These are phyloP conservation scores for Fusarium pseudograminearum DNA, from an alignment of 2,329 filamentous ascomycete genomes.

Conservation along the genomic window DNA sequence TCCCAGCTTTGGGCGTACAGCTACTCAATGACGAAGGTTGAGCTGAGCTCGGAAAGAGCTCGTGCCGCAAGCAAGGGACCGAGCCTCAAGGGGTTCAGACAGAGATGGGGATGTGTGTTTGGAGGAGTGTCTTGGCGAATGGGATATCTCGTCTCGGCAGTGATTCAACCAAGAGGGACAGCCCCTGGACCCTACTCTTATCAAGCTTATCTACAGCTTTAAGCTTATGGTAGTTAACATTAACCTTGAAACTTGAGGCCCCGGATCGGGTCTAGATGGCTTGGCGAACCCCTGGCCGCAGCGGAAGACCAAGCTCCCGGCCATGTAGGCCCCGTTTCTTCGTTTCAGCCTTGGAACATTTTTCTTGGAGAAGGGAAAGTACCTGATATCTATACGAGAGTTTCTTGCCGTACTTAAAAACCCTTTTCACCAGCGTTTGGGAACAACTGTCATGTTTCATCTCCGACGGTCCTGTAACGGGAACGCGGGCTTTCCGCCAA, in stretches of 20 bases:
- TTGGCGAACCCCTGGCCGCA: slow-evolving; percentile 27
- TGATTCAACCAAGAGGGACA: slow-evolving; percentile 10
- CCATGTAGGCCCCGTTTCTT: slow-evolving; percentile 18
- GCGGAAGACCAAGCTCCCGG: slow-evolving; percentile 33
- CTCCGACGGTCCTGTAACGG: slow-evolving; percentile 17
- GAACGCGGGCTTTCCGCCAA: slow-evolving; percentile 6
- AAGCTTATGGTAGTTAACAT: slow-evolving; percentile 30
- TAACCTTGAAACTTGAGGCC: slow-evolving; percentile 18
- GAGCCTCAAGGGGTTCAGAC: slow-evolving; percentile 5
- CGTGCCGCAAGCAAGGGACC: slow-evolving; percentile 5
- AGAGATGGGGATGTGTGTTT: slow-evolving; percentile 8
- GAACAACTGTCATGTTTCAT: slow-evolving; percentile 31
- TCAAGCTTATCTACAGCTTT: slow-evolving; percentile 12
- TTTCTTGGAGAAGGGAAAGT: neutral
- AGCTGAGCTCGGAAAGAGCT: slow-evolving; percentile 14
- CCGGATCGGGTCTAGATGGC: slow-evolving; percentile 3
- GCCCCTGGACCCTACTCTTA: slow-evolving; percentile 3
- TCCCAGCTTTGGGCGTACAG: neutral
- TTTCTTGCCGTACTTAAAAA: neutral
- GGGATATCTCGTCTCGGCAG: slow-evolving; percentile 13
- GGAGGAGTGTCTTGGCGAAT: slow-evolving; percentile 28
- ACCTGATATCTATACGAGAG: slow-evolving; percentile 4
- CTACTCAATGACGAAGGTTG: neutral
- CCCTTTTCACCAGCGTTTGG: slow-evolving; percentile 26
- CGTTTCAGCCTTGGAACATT: slow-evolving; percentile 26